Evolutionary conservation across 106 monocot genomes (phyloP).

Genomic region (Posidonia australis): DNA sequence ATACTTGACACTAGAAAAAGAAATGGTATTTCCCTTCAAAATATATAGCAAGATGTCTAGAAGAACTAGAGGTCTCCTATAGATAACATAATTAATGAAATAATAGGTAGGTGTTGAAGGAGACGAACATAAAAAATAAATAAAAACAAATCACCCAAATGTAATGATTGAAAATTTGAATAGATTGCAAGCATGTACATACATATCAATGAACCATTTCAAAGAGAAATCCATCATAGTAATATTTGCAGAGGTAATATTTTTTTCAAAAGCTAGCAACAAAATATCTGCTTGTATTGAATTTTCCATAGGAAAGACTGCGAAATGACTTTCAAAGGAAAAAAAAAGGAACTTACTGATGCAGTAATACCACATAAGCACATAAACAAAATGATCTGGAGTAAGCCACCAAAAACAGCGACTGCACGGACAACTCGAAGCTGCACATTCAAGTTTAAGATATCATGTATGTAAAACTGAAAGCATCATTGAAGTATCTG

Average conservation of each 20-base stretch:
- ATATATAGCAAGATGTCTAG: no score
- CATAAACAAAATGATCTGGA: conserved; percentile 91
- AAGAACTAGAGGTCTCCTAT: no score
- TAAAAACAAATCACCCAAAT: no score
- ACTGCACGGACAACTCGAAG: conserved; percentile 91
- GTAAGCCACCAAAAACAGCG: conserved; percentile 88
- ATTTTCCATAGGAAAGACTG: neutral
- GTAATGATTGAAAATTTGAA: no score
- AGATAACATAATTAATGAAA: no score
- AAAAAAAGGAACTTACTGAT: conserved; percentile 40
- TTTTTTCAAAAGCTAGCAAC: neutral
- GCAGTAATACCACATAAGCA: conserved; percentile 81
- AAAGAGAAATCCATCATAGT: no score
- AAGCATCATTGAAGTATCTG: no score
- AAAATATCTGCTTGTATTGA: neutral
- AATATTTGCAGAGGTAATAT: neutral
- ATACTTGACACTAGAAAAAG: no score
- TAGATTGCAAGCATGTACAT: no score
- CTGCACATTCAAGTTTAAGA: conserved; percentile 20
- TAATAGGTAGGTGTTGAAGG: no score
- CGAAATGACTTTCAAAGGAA: neutral
- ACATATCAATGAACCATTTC: neutral
- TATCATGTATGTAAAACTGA: neutral
- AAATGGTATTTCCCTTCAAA: no score
- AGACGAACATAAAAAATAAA: no score